Conservation (phyloP, 208 protist species). For the Phytomonas francai region DNA sequence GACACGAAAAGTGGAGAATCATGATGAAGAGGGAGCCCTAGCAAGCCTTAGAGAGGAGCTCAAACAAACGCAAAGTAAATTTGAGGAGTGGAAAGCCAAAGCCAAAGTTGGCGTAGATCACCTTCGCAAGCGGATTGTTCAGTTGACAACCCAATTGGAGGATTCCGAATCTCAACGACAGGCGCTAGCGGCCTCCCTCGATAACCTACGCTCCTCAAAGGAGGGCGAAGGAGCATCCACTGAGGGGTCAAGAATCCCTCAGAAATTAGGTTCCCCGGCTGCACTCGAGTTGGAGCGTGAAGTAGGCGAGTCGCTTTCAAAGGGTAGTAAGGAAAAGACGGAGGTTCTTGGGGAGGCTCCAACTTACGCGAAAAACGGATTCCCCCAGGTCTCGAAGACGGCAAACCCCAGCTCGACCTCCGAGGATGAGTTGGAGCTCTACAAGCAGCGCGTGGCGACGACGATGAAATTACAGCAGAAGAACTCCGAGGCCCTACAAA, state of each 20-base stretch:
- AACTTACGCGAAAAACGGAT: too few species aligned
- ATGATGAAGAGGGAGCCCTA: slow-evolving; percentile 13
- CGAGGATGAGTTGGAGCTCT: slow-evolving; percentile 13
- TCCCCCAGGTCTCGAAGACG: too few species aligned
- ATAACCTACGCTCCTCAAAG: too few species aligned
- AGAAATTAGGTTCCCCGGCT: too few species aligned
- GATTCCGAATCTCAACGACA: slow-evolving; percentile 10
- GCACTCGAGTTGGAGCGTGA: too few species aligned
- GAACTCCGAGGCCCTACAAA: slow-evolving; percentile 41
- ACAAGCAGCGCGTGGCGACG: slow-evolving; percentile 26
- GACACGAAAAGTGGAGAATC: background rate
- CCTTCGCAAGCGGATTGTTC: slow-evolving; percentile 46
- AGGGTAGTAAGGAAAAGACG: too few species aligned
- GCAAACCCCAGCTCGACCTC: too few species aligned
- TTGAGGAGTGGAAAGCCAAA: slow-evolving; percentile 67
- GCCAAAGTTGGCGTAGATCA: slow-evolving; percentile 68
- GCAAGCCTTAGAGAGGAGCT: slow-evolving; percentile 38
- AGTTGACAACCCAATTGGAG: slow-evolving; percentile 35
- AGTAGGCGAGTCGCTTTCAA: too few species aligned
- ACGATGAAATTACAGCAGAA: slow-evolving; percentile 45
- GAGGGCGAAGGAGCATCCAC: too few species aligned
- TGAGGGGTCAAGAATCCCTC: too few species aligned
- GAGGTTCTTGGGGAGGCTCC: too few species aligned
- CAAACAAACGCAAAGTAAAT: slow-evolving; percentile 39
- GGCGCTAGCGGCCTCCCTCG: background rate